phyloP scores from a whole-genome alignment of 352 stramenopile species.

The Bremia lactucae region DNA sequence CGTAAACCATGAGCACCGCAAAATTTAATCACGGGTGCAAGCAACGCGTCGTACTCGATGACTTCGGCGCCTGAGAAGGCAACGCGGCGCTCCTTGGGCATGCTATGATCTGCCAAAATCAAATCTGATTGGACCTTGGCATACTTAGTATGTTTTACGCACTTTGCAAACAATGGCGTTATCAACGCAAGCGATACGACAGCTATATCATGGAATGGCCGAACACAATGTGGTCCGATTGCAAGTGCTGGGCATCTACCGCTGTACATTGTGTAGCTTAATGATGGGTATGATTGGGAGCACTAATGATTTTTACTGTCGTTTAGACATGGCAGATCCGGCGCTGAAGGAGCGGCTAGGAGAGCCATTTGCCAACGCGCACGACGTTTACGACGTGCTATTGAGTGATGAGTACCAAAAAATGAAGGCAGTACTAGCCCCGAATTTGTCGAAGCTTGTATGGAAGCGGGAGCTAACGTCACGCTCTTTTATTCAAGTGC shows the following conservation, averaged over 20 bases:
- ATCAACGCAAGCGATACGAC: constrained; percentile 26
- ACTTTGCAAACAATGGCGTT: constrained; percentile 9
- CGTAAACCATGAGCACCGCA: neutral
- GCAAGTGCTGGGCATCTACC: constrained; percentile 45
- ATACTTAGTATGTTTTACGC: neutral
- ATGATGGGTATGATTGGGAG: neutral
- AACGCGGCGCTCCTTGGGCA: constrained; percentile 19
- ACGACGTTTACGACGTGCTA: constrained; percentile 50
- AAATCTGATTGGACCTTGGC: neutral
- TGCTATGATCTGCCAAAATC: neutral
- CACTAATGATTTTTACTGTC: neutral
- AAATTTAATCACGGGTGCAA: constrained; percentile 29
- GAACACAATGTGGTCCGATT: constrained; percentile 11
- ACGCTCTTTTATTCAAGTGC: constrained; percentile 26
- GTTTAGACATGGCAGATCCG: constrained; percentile 42
- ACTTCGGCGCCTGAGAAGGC: constrained; percentile 39
- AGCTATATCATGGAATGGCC: constrained; percentile 12
- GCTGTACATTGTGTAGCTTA: constrained; percentile 26
- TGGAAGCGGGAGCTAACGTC: constrained; percentile 24
- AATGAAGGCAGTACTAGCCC: constrained; percentile 37
- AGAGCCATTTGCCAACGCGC: constrained; percentile 4
- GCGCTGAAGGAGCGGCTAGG: constrained; percentile 26
- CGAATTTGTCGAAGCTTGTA: constrained; percentile 27
- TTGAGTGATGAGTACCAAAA: constrained; percentile 49
- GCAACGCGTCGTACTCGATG: constrained; percentile 48